phyloP scores from a whole-genome alignment of 2,329 filamentous ascomycete species.

The Colletotrichum truncatum region DNA sequence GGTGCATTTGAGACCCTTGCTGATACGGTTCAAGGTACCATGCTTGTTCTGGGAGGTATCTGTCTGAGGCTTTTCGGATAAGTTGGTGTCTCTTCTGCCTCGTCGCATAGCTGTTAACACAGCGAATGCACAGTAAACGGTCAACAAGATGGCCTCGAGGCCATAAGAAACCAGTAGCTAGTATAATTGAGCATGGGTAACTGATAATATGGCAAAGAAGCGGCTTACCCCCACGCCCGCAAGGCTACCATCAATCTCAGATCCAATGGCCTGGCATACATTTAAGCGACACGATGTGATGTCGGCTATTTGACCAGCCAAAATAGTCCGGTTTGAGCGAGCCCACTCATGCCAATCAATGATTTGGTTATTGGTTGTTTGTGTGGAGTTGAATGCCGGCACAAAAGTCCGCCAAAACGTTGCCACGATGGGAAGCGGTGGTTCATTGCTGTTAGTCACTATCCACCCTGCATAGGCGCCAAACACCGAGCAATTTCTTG shows the following conservation, averaged over 20 bases:
- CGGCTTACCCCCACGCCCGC: conserved; percentile 6
- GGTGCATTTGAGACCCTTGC: conserved; percentile 2
- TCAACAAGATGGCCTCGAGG: not conserved
- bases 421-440: conserved; percentile 5
- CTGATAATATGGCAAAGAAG: not conserved
- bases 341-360: conserved; percentile 28
- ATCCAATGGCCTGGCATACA: conserved; percentile 11
- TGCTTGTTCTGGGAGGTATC: not conserved
- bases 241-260: conserved; percentile 8
- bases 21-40: not conserved
- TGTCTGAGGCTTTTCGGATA: not conserved
- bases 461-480: conserved; percentile 25
- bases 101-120: not conserved
- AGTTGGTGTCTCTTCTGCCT: not conserved
- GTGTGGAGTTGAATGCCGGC: not conserved
- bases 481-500: conserved; percentile 4
- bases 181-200: not conserved
- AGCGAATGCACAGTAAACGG: conserved; percentile 12
- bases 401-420: conserved; percentile 18
- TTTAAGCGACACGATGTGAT: not conserved
- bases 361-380: not conserved
- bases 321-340: not conserved
- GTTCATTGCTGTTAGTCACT: not conserved
- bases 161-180: conserved; percentile 9
- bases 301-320: not conserved